Evolutionary conservation across 805 yeast genomes (phyloP), one percentile per base, ranked within the genome.

Genomic region (Saccharomycopsis javanensis): DNA sequence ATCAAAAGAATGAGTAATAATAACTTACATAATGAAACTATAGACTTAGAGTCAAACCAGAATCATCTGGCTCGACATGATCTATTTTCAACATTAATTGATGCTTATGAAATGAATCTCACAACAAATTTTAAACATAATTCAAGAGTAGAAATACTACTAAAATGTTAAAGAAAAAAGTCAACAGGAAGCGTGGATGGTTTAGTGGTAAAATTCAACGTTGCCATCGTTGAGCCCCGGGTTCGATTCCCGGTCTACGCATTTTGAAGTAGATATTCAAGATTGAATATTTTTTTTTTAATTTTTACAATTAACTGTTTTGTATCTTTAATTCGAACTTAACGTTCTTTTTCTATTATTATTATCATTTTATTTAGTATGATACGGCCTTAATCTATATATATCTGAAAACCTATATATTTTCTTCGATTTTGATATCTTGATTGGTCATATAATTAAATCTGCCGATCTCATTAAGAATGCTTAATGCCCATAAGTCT

Each of bases 401-500:
- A 8, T 42, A 42, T 42, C 23, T 20, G 23, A 37, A 37, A 20
- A 13, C 25, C 15, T 42, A 42, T 23, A 42, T 20, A 42, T 42
- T 42, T 10, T 42, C 48, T n/a, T 8, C 3, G 13, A 42, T 20
- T 23, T 18, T 42, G 10, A 23, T 13, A 20, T 45, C 58, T 10
- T 31, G 16, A 27, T 3, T 23, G 15, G 33, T 23, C 30, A 25
- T 27, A 27, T 55, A 33, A 20, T 33, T 42, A 30, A 60, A 55
- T 35, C 61, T 42, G 18, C 62, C 63, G 5, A 55, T 55, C 28
- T 59, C 60, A 23, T 61, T 45, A 2, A 50, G 30, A n/a, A 61
- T 57, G 28, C 34, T 52, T 4, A 28, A 62, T 1, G 87, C 91
- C 98, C 98, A 91, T 33, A 80, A 61, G 65, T 92, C 97, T 55